Conservation (phyloP, 352 stramenopile species). For the Paralagenidium karlingii region DNA sequence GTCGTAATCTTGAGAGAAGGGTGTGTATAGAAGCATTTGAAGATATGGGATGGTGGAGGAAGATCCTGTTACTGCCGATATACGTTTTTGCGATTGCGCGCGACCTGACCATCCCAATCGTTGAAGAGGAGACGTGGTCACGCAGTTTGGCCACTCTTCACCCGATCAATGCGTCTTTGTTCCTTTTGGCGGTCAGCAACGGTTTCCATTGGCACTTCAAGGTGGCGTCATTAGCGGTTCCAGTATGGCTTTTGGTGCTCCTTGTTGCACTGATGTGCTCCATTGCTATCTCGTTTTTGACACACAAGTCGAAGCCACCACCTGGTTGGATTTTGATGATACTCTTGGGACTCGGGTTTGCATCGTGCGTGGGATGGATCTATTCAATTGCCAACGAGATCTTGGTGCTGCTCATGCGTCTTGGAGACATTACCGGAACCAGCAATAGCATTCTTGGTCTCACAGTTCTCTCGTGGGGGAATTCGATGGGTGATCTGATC, state of each 20-base stretch:
- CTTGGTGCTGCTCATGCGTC: constrained; percentile 61
- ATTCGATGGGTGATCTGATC: constrained; percentile 73
- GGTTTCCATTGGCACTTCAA: constrained; percentile 8
- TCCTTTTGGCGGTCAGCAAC: constrained; percentile 62
- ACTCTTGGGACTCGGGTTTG: constrained; percentile 59
- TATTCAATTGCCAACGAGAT: constrained; percentile 83
- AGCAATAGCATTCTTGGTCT: constrained; percentile 67
- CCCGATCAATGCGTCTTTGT: constrained; percentile 69
- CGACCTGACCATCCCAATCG: constrained; percentile 53
- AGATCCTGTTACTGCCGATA: constrained; percentile 37
- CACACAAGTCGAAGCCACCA: constrained; percentile 38
- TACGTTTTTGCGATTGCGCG: constrained; percentile 31
- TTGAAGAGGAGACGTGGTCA: constrained; percentile 62
- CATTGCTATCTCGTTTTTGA: too few relatives aligned
- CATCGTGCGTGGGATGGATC: constrained; percentile 86
- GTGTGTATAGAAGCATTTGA: too few relatives aligned
- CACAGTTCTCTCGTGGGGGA: constrained; percentile 75
- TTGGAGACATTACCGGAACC: constrained; percentile 60
- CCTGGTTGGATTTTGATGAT: constrained; percentile 28
- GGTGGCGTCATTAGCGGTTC: constrained; percentile 27
- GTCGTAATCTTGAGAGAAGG: too few relatives aligned
- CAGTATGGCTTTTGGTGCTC: constrained; percentile 47
- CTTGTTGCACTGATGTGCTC: too few relatives aligned
- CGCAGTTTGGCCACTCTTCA: constrained; percentile 76
- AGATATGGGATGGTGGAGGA: too few relatives aligned